Evolutionary conservation across 345 rosid species (phyloP).

Genomic region (Pelargonium nanum): DNA sequence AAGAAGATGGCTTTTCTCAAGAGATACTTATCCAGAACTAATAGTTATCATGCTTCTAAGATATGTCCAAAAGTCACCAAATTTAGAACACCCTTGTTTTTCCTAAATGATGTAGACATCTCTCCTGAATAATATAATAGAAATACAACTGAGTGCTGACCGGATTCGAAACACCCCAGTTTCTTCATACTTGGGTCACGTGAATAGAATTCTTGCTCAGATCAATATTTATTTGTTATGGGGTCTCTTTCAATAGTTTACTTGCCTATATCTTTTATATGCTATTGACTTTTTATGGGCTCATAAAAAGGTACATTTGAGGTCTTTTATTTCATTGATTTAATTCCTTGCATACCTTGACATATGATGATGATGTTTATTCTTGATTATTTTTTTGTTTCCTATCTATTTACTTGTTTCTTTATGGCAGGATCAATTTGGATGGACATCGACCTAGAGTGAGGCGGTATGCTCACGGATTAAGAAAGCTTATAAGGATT

Average conservation of each 20-base stretch:
- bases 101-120: neutral
- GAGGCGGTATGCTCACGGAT: slow-evolving; percentile 73
- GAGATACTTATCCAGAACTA: neutral
- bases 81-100: neutral
- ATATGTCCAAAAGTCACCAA: too few species aligned
- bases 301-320: neutral
- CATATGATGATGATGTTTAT: neutral
- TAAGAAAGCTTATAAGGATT: slow-evolving; percentile 69
- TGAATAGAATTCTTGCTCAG: neutral
- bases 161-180: too few species aligned
- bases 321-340: neutral
- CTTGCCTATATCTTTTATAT: neutral
- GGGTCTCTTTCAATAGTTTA: too few species aligned
- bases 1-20: neutral
- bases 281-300: neutral
- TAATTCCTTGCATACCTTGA: neutral
- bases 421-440: slow-evolving; percentile 52
- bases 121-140: neutral
- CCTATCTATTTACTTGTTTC: slow-evolving; percentile 9
- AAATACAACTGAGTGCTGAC: neutral
- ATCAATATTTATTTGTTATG: too few species aligned
- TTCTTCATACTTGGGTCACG: neutral
- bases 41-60: neutral
- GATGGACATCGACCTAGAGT: slow-evolving; percentile 88
- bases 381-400: slow-evolving; percentile 2